These are phyloP conservation scores for Coemansia furcata DNA, from an alignment of 192 early-diverging fungal genomes.

Conservation along the genomic window DNA sequence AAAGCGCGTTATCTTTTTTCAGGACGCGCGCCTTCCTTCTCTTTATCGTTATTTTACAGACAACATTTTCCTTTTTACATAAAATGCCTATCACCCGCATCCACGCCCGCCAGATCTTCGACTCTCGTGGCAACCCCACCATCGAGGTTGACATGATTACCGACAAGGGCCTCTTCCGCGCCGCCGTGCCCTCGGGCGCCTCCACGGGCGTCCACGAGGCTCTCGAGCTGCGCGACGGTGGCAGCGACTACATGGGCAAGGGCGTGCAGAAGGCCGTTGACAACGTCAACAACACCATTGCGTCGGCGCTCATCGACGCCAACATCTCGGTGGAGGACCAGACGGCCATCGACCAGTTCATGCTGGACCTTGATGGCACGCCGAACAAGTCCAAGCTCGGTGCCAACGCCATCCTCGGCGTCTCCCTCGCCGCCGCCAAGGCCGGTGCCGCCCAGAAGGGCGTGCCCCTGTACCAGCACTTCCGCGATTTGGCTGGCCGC, in stretches of 20 bases:
- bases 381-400: conserved; percentile 94
- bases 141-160: conserved; percentile 98
- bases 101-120: conserved; percentile 96
- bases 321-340: conserved; percentile 85
- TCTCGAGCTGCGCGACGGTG: conserved; percentile 93
- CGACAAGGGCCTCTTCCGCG: conserved; percentile 91
- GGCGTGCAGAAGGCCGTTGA: conserved; percentile 86
- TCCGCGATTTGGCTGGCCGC: conserved; percentile 81
- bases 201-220: conserved; percentile 99
- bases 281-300: conserved; percentile 90
- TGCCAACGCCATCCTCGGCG: conserved; percentile 98
- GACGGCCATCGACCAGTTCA: conserved; percentile 84
- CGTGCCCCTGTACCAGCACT: conserved; percentile 92
- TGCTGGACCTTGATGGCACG: conserved; percentile 91
- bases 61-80: background rate
- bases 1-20: conserved; percentile 5
- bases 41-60: conserved; percentile 5
- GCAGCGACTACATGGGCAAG: conserved; percentile 91
- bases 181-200: conserved; percentile 96
- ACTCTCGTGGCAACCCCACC: conserved; percentile 99
- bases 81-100: conserved; percentile 71
- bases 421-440: conserved; percentile 93
- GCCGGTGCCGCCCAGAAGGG: conserved; percentile 94
- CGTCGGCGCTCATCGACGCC: conserved; percentile 76
- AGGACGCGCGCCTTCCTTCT: background rate